Conservation (phyloP, 495 filamentous ascomycete species). For the Evernia prunastri region DNA sequence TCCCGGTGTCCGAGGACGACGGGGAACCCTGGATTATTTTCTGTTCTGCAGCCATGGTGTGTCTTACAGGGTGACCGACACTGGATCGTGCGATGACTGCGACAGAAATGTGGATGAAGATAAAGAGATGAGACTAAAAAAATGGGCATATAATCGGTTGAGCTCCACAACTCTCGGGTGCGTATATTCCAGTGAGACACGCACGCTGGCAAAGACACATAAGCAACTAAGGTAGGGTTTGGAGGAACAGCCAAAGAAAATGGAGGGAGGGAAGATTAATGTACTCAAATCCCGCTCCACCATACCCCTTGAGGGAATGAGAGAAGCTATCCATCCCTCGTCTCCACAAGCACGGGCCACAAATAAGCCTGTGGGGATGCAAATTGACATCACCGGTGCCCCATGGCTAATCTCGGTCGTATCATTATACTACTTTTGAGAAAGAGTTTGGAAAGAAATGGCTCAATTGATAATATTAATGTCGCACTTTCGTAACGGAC, state of each 20-base stretch:
- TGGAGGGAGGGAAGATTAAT: not conserved
- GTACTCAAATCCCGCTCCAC: slow-evolving; percentile 1
- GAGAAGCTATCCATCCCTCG: not conserved
- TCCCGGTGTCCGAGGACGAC: slow-evolving; percentile 12
- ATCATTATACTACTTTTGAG: not conserved
- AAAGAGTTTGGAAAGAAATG: too few relatives aligned
- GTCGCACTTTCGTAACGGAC: not conserved
- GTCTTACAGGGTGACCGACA: not conserved
- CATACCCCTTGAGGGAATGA: not conserved
- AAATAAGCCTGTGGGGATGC: not conserved
- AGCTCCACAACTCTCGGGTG: not conserved
- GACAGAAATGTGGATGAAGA: not conserved
- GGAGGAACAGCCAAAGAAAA: not conserved
- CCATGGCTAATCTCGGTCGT: not conserved
- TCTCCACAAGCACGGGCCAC: slow-evolving; percentile 5
- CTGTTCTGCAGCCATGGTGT: slow-evolving; percentile 1
- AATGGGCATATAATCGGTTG: not conserved
- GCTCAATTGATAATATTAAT: too few relatives aligned
- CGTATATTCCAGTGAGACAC: not conserved
- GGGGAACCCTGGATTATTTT: not conserved
- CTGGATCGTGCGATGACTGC: not conserved
- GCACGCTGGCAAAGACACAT: not conserved
- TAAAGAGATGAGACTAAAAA: not conserved
- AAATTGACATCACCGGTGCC: slow-evolving; percentile 5
- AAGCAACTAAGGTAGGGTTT: not conserved